Evolutionary conservation across 108 stramenopile species (phyloP).

Genomic region (Pseudonitzschia multistriata): DNA sequence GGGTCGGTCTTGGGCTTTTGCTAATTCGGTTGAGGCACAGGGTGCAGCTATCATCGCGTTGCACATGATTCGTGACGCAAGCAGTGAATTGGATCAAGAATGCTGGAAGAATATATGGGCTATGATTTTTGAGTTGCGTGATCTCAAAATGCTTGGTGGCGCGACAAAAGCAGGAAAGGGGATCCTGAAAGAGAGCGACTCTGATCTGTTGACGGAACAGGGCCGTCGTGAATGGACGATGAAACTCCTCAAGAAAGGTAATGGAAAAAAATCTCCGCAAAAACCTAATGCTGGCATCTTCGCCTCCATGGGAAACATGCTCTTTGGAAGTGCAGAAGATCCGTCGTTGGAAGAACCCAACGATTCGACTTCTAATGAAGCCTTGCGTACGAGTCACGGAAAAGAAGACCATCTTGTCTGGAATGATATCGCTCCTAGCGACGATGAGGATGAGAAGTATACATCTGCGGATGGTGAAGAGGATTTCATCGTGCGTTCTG

Average conservation of each 20-base stretch:
- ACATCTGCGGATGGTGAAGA: conserved; percentile 24
- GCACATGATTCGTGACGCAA: conserved; percentile 55
- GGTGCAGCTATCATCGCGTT: conserved; percentile 69
- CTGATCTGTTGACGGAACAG: conserved; percentile 56
- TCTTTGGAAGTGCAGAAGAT: conserved; percentile 43
- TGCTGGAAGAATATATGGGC: conserved; percentile 77
- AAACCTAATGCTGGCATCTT: conserved; percentile 25
- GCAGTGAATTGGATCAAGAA: conserved; percentile 68
- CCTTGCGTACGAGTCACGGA: conserved; percentile 44
- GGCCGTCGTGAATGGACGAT: conserved; percentile 59
- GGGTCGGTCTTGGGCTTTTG: conserved; percentile 44
- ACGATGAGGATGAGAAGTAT: conserved; percentile 51
- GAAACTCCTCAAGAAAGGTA: conserved; percentile 49
- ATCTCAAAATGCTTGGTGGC: conserved; percentile 62
- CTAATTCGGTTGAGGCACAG: conserved; percentile 74
- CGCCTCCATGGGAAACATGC: conserved; percentile 35
- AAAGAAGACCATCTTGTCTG: conserved; percentile 70
- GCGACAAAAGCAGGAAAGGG: conserved; percentile 17
- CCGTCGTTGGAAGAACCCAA: not conserved
- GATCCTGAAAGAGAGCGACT: conserved; percentile 67
- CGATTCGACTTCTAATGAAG: conserved; percentile 16
- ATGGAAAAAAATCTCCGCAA: conserved; percentile 23
- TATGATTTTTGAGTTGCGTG: conserved; percentile 80
- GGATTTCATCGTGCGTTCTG: conserved; percentile 16
- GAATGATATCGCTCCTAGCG: conserved; percentile 74